Base-by-base conservation (phyloP, 2,329 filamentous ascomycete genomes). In the Aspergillus sp. region DNA sequence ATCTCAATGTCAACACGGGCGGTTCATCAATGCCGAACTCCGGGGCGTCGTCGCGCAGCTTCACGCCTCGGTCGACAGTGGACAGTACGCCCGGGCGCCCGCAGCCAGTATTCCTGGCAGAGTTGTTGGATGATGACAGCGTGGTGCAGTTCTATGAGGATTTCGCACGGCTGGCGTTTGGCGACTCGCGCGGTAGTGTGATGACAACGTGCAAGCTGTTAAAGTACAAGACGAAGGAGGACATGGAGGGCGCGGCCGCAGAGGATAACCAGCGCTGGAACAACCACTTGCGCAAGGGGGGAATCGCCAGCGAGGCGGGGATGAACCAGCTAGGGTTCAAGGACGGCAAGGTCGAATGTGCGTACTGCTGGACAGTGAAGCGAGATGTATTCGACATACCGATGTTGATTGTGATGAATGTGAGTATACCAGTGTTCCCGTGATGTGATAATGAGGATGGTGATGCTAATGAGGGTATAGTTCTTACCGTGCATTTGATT, bases 391-490 rank as follows among this genome's bases (percentile, higher is more conserved):
- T 98, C 80, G 94, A 98, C 79, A 97, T 98, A 77, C 95, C 95
- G 21, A 97, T 97, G 92, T 84, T 98, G 80, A 96, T 98, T 76
- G 91, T 97, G 72, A 94, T 98, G 82, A 97, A 97, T 80, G 95
- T 97, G 77, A 89, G 93, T 89, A 36, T 36, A 13, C 5, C 32
- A 36, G 32, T 13, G 10, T 25, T n/a, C 36, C 19, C 21, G 49
- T 47, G 17, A 51, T 56, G 25, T 13, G 13, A 30, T 43, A 0
- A 6, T 19, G 32, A 39, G 5, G n/a, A 17, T 30, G 9, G 12
- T 52, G 36, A 38, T 12, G 13, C 19, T 45, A 68, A 55, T 30
- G 45, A 10, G 21, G 15, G 8, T 43, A 15, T n/a, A 25, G 30
- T 7, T 50, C 8, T 52, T 28, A 28, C 12, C 13, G 30, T 5